phyloP scores from a whole-genome alignment of 805 yeast genomes.

The Candida anglica region DNA sequence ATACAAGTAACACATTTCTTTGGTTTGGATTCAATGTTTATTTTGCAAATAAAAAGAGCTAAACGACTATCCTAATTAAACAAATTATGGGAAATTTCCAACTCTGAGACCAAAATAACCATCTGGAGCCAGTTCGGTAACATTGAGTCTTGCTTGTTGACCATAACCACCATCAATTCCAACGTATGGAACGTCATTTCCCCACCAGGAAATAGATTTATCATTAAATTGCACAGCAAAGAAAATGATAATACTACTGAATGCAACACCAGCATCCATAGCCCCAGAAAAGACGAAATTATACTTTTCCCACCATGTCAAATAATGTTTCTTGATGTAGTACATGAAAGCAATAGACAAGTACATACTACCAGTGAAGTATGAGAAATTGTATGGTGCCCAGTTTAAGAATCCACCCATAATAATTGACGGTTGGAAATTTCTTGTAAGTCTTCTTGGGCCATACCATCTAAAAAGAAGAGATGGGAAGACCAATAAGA shows the following conservation, averaged over 20 bases:
- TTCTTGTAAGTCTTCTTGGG: slow-evolving; percentile 12
- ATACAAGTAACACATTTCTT: neutral
- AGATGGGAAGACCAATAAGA: slow-evolving; percentile 20
- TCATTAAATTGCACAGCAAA: slow-evolving; percentile 42
- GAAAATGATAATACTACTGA: slow-evolving; percentile 49
- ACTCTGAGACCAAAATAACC: too few species aligned
- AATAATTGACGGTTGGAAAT: slow-evolving; percentile 44
- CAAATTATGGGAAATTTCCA: slow-evolving; percentile 1
- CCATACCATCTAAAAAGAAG: slow-evolving; percentile 16
- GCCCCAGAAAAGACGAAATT: slow-evolving; percentile 43
- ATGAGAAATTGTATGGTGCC: slow-evolving; percentile 32
- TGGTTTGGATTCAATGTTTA: too few species aligned
- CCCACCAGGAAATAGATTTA: slow-evolving; percentile 52
- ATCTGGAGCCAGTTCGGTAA: slow-evolving; percentile 16
- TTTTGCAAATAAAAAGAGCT: too few species aligned
- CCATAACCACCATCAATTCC: slow-evolving; percentile 37
- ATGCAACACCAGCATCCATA: slow-evolving; percentile 48
- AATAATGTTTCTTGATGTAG: slow-evolving; percentile 22
- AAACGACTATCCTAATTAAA: too few species aligned
- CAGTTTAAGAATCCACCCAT: slow-evolving; percentile 26
- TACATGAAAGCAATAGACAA: slow-evolving; percentile 22
- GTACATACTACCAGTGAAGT: slow-evolving; percentile 26
- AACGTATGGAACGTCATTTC: slow-evolving; percentile 28
- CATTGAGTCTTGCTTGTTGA: slow-evolving; percentile 10
- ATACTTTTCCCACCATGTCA: slow-evolving; percentile 34